Conservation (phyloP, 2,329 filamentous ascomycete species). For the Talaromyces sp. region DNA sequence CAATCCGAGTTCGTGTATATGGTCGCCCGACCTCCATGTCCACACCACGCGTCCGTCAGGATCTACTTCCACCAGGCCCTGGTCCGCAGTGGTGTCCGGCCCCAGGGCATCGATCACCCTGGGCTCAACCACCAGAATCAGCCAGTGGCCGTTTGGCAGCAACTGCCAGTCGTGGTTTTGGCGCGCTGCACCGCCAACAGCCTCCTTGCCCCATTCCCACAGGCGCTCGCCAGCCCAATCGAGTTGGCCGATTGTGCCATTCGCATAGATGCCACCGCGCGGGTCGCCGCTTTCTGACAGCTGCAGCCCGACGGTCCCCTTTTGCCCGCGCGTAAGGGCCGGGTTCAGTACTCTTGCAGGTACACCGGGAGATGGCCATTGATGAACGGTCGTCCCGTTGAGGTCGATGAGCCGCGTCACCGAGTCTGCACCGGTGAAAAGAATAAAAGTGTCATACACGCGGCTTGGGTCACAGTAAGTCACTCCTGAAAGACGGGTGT, state of each 20-base stretch:
- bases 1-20: background rate
- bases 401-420: conserved; percentile 2
- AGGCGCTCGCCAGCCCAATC: background rate
- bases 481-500: background rate
- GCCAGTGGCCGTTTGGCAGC: background rate
- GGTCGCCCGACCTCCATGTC: background rate
- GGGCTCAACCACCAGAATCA: background rate
- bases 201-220: background rate
- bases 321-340: background rate
- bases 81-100: background rate
- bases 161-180: conserved; percentile 2
- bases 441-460: background rate
- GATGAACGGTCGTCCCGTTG: background rate
- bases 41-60: background rate
- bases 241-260: background rate
- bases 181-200: background rate
- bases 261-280: background rate
- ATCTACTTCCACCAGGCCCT: background rate
- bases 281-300: background rate
- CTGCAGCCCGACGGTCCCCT: background rate
- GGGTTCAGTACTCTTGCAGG: background rate
- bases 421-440: conserved; percentile 1
- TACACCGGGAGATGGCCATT: background rate
- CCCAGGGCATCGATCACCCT: background rate
- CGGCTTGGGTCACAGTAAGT: background rate